Evolutionary conservation across 208 protist genomes (phyloP).

Genomic region (Tritrichomonas musculus): DNA sequence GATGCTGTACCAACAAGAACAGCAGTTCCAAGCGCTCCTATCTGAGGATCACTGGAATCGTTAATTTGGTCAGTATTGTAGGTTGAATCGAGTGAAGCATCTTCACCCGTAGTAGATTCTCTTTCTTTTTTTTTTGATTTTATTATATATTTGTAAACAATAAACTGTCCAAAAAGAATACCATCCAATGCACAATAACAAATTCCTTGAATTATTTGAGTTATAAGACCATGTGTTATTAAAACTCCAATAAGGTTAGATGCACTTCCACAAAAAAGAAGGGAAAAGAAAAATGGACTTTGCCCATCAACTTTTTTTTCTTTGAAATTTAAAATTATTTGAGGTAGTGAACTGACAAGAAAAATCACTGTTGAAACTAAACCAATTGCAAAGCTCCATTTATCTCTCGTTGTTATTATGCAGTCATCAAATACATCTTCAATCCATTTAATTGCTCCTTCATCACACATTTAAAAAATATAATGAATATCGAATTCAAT

Average conservation of each 20-base stretch:
- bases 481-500: too few species aligned
- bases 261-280: neutral
- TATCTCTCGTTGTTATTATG: neutral
- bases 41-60: neutral
- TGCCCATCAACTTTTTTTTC: neutral
- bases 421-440: neutral
- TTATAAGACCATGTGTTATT: neutral
- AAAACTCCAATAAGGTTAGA: neutral
- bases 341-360: neutral
- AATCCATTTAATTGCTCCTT: neutral
- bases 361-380: neutral
- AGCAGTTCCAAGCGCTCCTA: neutral
- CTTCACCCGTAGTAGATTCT: neutral
- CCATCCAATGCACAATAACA: neutral
- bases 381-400: neutral
- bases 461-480: too few species aligned
- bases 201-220: neutral
- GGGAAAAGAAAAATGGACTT: neutral
- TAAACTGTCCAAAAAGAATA: neutral
- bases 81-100: neutral
- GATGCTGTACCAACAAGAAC: neutral
- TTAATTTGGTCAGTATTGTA: neutral
- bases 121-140: neutral
- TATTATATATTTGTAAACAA: neutral
- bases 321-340: neutral